Conservation (phyloP, 2,329 filamentous ascomycete species). For the Aspergillus glaucus region DNA sequence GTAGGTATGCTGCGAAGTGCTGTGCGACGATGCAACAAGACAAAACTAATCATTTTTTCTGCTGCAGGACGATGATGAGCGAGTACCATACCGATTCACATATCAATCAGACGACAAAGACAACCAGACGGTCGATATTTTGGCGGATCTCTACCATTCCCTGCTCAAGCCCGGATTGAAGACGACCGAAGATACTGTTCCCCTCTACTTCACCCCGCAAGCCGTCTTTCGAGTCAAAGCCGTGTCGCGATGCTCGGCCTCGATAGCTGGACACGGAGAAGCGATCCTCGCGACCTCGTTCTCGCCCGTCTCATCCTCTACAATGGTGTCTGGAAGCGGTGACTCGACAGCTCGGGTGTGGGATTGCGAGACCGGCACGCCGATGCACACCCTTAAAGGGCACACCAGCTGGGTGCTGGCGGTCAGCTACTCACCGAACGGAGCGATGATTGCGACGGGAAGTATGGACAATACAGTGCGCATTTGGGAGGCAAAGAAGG, state of each 20-base stretch:
- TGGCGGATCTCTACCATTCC: conserved; percentile 45
- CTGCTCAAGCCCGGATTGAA: conserved; percentile 46
- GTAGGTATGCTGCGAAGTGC: conserved; percentile 39
- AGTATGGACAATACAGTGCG: conserved; percentile 91
- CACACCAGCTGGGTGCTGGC: conserved; percentile 87
- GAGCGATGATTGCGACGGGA: conserved; percentile 73
- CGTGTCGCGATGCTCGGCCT: conserved; percentile 81
- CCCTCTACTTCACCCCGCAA: conserved; percentile 67
- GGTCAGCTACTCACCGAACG: conserved; percentile 82
- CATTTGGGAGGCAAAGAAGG: conserved; percentile 80
- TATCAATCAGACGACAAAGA: conserved; percentile 41
- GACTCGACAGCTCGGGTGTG: conserved; percentile 88
- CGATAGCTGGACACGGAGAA: conserved; percentile 85
- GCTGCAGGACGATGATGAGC: conserved; percentile 50
- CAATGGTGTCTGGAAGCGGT: conserved; percentile 81
- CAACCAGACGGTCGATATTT: conserved; percentile 39
- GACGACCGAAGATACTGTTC: conserved; percentile 56
- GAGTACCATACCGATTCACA: conserved; percentile 62
- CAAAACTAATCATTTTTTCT: conserved; percentile 2
- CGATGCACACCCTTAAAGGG: conserved; percentile 75
- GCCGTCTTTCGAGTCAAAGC: conserved; percentile 90
- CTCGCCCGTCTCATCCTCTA: conserved; percentile 68
- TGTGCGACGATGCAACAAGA: neutral
- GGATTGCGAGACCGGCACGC: conserved; percentile 91
- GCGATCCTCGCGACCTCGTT: conserved; percentile 83